Evolutionary conservation across 2,329 filamentous ascomycete species (phyloP).

Genomic region (Cladosporium sp.): DNA sequence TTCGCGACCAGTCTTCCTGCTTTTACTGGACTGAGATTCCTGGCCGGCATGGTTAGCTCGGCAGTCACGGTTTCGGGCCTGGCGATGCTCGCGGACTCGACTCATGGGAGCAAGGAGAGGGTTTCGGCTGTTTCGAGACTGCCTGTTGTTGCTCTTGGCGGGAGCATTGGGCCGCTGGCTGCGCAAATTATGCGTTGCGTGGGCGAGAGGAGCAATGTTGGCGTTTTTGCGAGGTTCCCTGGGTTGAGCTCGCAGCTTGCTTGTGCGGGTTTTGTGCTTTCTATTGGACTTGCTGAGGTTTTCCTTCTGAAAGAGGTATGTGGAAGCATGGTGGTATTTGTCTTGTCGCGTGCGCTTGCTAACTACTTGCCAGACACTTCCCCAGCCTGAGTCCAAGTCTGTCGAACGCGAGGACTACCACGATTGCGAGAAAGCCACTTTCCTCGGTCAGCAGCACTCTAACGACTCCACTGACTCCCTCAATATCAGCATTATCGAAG

Average conservation of each 20-base stretch:
- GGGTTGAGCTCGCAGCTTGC: constrained; percentile 43
- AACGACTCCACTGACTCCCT: constrained; percentile 33
- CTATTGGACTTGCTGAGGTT: constrained; percentile 37
- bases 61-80: constrained; percentile 42
- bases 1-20: constrained; percentile 41
- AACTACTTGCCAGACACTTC: constrained; percentile 16
- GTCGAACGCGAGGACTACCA: constrained; percentile 22
- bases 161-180: constrained; percentile 43
- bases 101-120: constrained; percentile 24
- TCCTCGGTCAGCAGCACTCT: constrained; percentile 34
- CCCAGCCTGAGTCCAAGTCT: constrained; percentile 14
- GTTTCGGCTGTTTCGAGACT: constrained; percentile 40
- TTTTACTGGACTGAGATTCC: constrained; percentile 41
- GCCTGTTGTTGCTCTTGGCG: constrained; percentile 43
- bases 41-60: constrained; percentile 42
- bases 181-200: constrained; percentile 41
- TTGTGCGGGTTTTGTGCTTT: constrained; percentile 39
- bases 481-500: constrained; percentile 33
- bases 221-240: constrained; percentile 41
- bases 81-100: constrained; percentile 44
- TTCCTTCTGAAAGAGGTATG: constrained; percentile 40
- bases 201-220: constrained; percentile 34
- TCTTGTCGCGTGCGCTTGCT: background rate
- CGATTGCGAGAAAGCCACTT: constrained; percentile 45
- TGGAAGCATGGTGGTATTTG: background rate